These are phyloP conservation scores for Mucor racemosus DNA, from an alignment of 371 early-diverging fungal species.

Conservation along the genomic window DNA sequence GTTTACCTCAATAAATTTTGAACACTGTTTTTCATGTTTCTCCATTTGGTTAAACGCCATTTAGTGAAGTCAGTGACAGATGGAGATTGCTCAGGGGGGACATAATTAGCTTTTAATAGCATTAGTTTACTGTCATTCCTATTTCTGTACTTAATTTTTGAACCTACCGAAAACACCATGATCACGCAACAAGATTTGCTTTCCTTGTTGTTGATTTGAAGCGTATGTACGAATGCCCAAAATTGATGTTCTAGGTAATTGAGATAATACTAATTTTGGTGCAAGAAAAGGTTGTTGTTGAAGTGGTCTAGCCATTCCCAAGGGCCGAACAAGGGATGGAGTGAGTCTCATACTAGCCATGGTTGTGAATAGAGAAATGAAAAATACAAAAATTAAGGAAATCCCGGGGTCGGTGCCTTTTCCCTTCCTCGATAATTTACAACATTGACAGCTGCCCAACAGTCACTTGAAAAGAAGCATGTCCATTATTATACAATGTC, in stretches of 20 bases:
- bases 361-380: not conserved
- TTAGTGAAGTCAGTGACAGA: constrained; percentile 49
- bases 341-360: constrained; percentile 6
- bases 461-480: not conserved
- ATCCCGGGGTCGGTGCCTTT: constrained; percentile 10
- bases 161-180: constrained; percentile 55
- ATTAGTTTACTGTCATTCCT: too few species aligned
- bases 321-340: constrained; percentile 16
- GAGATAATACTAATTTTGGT: constrained; percentile 13
- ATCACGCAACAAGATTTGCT: constrained; percentile 50
- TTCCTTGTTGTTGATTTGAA: constrained; percentile 28
- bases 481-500: not conserved
- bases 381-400: not conserved
- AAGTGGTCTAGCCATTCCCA: constrained; percentile 11
- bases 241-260: constrained; percentile 24
- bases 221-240: constrained; percentile 31
- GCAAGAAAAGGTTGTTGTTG: constrained; percentile 20
- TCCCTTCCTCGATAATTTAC: not conserved
- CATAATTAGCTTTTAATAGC: constrained; percentile 43
- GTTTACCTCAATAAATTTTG: constrained; percentile 53
- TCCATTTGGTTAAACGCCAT: constrained; percentile 57
- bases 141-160: too few species aligned
- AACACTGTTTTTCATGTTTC: constrained; percentile 54
- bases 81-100: constrained; percentile 53
- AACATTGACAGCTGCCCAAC: not conserved